phyloP scores from a whole-genome alignment of 2,329 filamentous ascomycete genomes.

The Alternaria sp. region DNA sequence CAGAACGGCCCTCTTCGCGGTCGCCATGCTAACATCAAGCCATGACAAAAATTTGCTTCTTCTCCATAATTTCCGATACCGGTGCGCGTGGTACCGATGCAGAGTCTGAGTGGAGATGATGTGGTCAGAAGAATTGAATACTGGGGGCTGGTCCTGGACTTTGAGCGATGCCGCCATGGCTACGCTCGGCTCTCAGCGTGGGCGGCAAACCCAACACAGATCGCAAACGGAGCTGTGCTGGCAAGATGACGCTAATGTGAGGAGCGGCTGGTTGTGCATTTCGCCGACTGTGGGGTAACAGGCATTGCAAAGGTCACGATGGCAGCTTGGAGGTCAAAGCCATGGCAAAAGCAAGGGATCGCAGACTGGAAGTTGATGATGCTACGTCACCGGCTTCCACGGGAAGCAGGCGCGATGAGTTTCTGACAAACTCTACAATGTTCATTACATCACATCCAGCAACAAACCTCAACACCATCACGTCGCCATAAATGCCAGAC shows the following conservation, averaged over 20 bases:
- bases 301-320: constrained; percentile 10
- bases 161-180: constrained; percentile 17
- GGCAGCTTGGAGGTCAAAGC: neutral
- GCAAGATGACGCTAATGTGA: neutral
- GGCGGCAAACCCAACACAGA: constrained; percentile 7
- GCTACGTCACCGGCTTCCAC: neutral
- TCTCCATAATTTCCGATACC: constrained; percentile 20
- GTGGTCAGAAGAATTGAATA: constrained; percentile 10
- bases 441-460: neutral
- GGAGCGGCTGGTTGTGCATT: neutral
- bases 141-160: constrained; percentile 8
- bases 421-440: neutral
- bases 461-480: neutral
- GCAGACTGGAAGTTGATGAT: neutral
- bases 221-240: constrained; percentile 5
- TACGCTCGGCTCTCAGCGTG: constrained; percentile 25
- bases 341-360: neutral
- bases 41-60: constrained; percentile 13
- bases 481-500: neutral
- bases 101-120: constrained; percentile 12
- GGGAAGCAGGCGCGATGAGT: neutral
- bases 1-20: constrained; percentile 21
- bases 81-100: constrained; percentile 11
- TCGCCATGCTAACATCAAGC: constrained; percentile 1
- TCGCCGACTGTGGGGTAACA: constrained; percentile 20